phyloP scores from a whole-genome alignment of 352 stramenopile genomes.

The Globisporangium echinulatum region DNA sequence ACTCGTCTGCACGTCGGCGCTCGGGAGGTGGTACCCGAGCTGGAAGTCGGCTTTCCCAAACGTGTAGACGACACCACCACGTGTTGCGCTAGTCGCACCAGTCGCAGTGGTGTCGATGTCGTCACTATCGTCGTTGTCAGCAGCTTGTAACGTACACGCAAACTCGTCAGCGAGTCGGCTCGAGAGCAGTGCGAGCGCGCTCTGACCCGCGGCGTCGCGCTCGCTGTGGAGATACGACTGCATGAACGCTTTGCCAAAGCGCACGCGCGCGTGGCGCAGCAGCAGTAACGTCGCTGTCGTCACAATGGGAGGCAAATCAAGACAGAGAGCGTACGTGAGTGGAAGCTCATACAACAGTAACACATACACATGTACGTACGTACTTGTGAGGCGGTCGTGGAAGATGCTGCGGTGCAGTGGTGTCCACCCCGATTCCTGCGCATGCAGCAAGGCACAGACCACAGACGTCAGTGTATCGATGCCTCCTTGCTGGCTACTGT shows the following conservation, averaged over 20 bases:
- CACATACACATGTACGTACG: slow-evolving; percentile 7
- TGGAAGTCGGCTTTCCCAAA: slow-evolving; percentile 85
- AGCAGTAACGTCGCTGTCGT: slow-evolving; percentile 59
- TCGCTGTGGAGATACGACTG: slow-evolving; percentile 45
- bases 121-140: neutral
- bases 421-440: slow-evolving; percentile 78
- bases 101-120: slow-evolving; percentile 9
- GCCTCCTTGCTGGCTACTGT: no score
- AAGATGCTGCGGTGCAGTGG: slow-evolving; percentile 71
- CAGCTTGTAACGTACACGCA: neutral
- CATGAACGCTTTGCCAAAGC: slow-evolving; percentile 42
- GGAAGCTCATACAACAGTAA: neutral
- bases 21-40: slow-evolving; percentile 78
- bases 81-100: no score
- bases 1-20: slow-evolving; percentile 66
- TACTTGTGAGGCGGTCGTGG: slow-evolving; percentile 61
- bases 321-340: neutral
- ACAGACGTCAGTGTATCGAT: slow-evolving; percentile 6
- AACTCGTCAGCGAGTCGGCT: slow-evolving; percentile 10
- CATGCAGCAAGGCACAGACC: slow-evolving; percentile 7
- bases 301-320: slow-evolving; percentile 11
- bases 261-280: slow-evolving; percentile 47
- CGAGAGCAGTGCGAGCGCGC: slow-evolving; percentile 62
- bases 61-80: slow-evolving; percentile 41
- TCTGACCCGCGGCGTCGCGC: slow-evolving; percentile 44